Base-by-base conservation (phyloP, 352 stramenopile species). In the Phytophthora syringae region DNA sequence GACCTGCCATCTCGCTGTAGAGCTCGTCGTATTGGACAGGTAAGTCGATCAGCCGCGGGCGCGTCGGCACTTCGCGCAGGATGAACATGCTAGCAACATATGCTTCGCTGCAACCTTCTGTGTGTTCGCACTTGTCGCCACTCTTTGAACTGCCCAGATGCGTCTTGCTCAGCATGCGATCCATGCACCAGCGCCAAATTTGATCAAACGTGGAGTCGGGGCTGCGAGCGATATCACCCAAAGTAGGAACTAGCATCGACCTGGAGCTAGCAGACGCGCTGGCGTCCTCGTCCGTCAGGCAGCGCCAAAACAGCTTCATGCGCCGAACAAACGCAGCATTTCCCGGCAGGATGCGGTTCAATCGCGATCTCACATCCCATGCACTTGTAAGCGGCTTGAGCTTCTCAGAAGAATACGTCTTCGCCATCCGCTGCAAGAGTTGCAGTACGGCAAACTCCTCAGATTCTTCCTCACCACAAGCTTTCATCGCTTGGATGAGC, bases 81-180 rank as follows among this genome's bases (percentile, higher is more conserved):
- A 96, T 93, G 48, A 96, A 96, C 86, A 96, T 94, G 67, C 86
- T 96, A 30, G 88, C 88, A 21, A 94, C 81, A 59, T 95, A 96
- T 15, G 81, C 84, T 52, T 96, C 88, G 60, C 88, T 92, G 57
- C 82, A 90, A 18, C 86, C 83, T 64, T 96, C 88, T 13, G 86
- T 90, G 63, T 96, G 88, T 52, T 96, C 88, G 56, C 88, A 96
- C 57, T 88, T 92, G 54, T 93, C 86, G 16, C 86, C 83, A 43
- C 73, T 74, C 53, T 90, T 93, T 0, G 72, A 82, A 28, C 77
- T 86, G 11, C 83, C 86, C 43, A 96, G 40, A 30, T 82, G 82
- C 20, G 64, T 83, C 70, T 93, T 93, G 76, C 80, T 94, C 27
- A 89, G 75, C 60, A 93, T 86, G 5, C 88, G 88, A 47, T 93